Evolutionary conservation across 257 asterid species (phyloP), one percentile per base, ranked within the genome.

Genomic region (Linderniella brevidens): DNA sequence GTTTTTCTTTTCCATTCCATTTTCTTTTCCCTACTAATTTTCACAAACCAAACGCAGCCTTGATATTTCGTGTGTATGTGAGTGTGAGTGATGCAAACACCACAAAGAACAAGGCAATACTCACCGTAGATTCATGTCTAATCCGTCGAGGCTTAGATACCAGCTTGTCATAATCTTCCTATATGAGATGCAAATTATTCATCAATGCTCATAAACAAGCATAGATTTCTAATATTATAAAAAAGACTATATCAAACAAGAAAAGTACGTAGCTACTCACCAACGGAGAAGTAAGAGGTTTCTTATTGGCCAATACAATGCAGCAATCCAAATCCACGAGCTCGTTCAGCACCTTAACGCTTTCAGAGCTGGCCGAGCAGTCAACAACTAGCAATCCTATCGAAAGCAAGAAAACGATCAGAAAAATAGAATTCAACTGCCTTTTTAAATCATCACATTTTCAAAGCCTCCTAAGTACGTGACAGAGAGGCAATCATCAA

Each of bases 361-460:
- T 88, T 56, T 80, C 75, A 54, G 82, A 61, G 78, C 98, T 84
- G 47, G 98, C 98, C 48, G 98, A 74, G 76, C 98, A 88, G 69
- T 88, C 98, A 58, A 84, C 72, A 64, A 76, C 57, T 41, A 70
- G 68, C 68, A 88, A 60, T 50, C 98, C 98, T 84, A 69, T 58
- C 50, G 59, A 52, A n/a, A 56, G 53, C 41, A 51, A 32, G 68
- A 48, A 18, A n/a, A 8, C 5, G 14, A 8, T 18, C 48, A 9
- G 48, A 44, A 13, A n/a, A 44, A 13, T n/a, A 44, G 17, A 8
- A 1, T 8, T 44, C 48, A 44, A 10, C 14, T 25, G 32, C 32
- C 32, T 6, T 25, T n/a, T 25, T 25, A 25, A 25, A 25, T 6
- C 6, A 25, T 25, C 32, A 25, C 32, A 25, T 25, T 6, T 3